Evolutionary conservation across 805 yeast genomes (phyloP), one percentile per base, ranked within the genome.

Genomic region (Nakazawaea populi): DNA sequence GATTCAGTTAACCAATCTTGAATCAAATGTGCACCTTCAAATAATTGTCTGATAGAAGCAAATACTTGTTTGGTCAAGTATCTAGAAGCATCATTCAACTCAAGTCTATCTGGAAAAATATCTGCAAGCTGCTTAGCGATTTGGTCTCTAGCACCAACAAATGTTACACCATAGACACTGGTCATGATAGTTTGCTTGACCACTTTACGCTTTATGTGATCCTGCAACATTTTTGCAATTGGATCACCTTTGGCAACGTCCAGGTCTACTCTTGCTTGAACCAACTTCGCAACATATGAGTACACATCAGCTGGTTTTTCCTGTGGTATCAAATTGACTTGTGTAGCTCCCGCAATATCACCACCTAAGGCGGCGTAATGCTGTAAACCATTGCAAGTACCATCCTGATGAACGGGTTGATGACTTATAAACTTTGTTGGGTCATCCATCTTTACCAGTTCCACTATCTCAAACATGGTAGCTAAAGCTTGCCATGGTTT

Each of bases 181-280:
- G 99, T 92, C 99, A 92, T 92, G 29, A 92, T 98, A 0, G 99
- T 89, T 65, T 92, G 99, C 64, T 92, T 92, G 37, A 94, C 96
- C 44, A 94, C 85, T 63, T 92, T 92, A 59, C 99, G 79, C 18
- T 84, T 77, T 52, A 92, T 79, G 53, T 82, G 77, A 47, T 83
- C 87, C 51, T 76, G 72, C 40, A 87, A 68, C 35, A 70, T 64
- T n/a, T 61, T 44, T 1, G 91, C 92, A 50, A 68, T 66, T 50
- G 74, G 76, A 54, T 78, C 74, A 8, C 83, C 87, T 2, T 69
- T 67, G 9, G 65, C 78, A 5, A 80, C 80, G 38, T 80, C 87
- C 10, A 65, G 63, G 43, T 77, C 76, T 46, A 87, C 73, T 54
- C 82, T 69, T 51, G 73, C 69, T 47, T 74, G 73, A 11, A 87